Conservation (phyloP, 208 protist genomes). For the Trypanosoma vivax region DNA sequence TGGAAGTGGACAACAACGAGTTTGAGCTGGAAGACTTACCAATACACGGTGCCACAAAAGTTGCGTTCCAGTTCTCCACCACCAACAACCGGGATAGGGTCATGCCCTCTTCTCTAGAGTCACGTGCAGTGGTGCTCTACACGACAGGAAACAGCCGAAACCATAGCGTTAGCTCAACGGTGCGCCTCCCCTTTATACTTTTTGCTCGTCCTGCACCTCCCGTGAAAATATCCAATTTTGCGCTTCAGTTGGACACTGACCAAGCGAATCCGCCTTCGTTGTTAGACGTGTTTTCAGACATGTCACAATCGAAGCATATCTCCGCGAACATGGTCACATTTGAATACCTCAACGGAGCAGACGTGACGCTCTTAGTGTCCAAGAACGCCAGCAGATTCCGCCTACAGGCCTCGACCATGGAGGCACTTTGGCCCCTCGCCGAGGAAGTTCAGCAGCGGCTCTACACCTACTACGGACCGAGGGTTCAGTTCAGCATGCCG, state of each 20-base stretch:
- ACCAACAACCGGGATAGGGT: slow-evolving; percentile 39
- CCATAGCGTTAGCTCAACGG: slow-evolving; percentile 24
- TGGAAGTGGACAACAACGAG: slow-evolving; percentile 27
- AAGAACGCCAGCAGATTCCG: slow-evolving; percentile 89
- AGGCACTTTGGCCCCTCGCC: slow-evolving; percentile 80
- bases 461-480: slow-evolving; percentile 27
- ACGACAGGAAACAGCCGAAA: slow-evolving; percentile 20
- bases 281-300: slow-evolving; percentile 77
- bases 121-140: slow-evolving; percentile 44
- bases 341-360: slow-evolving; percentile 78
- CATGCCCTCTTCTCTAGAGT: slow-evolving; percentile 71
- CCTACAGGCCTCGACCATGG: slow-evolving; percentile 74
- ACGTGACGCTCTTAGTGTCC: slow-evolving; percentile 88
- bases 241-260: slow-evolving; percentile 89
- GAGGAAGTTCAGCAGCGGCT: slow-evolving; percentile 64
- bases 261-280: slow-evolving; percentile 57
- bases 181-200: slow-evolving; percentile 61
- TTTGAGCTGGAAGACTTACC: slow-evolving; percentile 23
- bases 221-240: slow-evolving; percentile 66
- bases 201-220: slow-evolving; percentile 49
- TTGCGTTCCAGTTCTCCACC: slow-evolving; percentile 37
- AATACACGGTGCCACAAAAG: slow-evolving; percentile 15
- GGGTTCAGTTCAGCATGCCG: slow-evolving; percentile 40
- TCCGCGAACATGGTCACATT: slow-evolving; percentile 72
- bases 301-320: slow-evolving; percentile 33